Base-by-base conservation (phyloP, 2,329 filamentous ascomycete species). In the Falciphora oryzae region DNA sequence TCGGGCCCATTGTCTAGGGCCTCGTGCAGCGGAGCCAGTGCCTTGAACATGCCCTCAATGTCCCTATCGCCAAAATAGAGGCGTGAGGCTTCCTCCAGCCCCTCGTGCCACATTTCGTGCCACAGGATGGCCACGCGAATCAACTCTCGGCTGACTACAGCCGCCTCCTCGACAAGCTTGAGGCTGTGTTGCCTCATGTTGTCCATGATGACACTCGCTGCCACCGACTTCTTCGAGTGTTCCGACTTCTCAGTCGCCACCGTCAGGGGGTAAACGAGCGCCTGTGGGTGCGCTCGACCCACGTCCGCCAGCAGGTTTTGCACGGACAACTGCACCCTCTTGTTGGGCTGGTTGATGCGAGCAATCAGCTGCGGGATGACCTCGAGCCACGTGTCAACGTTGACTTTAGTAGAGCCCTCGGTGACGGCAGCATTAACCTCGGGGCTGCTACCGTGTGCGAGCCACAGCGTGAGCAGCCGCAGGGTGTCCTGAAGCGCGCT, bases 81-180 rank as follows among this genome's bases (percentile, higher is more conserved):
- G 63, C 95, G 87, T 38, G 93, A 97, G 1, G 95, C 96, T 79
- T 99, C 96, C 76, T 99, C 95, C 22, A 99, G 83, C 32, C 91
- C 96, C 76, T 99, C 96, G 70, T 99, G 95, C 95, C 95, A 99
- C 69, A 96, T 90, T 73, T 99, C 95, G 73, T 99, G 95, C 96
- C 96, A 99, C 29, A 99, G 78, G 2, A 99, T 94, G 22, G 95
- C 95, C 66, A 99, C 96, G 63, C 95, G 89, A 73, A 99, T 98
- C 65, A 99, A 86, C 75, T 99, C 96, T 72, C 95, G 91, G 74
- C 94, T 98, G 69, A 99, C 93, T 60, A 93, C 83, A 73, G 97
- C 94, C 50, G 95, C 95, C 76, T 99, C 95, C 69, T 97, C 92
- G 11, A 99, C 95, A 50, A 99, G 84, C 70, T 87, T 90, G 27